Percentiles rank a stretch among this genome's conserved stretches.
Conservation (phyloP, 441 rosid genomes). For the Gossypium aridum region DNA sequence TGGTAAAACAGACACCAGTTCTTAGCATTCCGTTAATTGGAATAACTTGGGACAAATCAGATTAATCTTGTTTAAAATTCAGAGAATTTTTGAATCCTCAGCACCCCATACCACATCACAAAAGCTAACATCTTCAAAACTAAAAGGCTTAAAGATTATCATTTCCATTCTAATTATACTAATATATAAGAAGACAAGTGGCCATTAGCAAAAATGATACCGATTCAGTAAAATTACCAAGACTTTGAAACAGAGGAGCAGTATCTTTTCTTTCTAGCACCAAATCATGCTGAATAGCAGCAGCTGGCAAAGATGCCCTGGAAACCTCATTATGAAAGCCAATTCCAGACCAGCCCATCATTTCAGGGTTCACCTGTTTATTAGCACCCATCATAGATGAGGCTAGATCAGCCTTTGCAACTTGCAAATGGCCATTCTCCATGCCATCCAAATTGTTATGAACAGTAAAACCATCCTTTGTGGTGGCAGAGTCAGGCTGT, state of each 20-base stretch:
- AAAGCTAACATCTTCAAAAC: neutral
- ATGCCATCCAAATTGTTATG: constrained; percentile 22
- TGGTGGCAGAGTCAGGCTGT: constrained; percentile 33
- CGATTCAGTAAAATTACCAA: constrained; percentile 15
- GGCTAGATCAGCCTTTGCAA: constrained; percentile 35
- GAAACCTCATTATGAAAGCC: constrained; percentile 34
- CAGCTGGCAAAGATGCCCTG: constrained; percentile 26
- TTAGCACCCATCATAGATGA: constrained; percentile 31
- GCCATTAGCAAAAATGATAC: neutral
- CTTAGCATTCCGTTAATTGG: constrained; percentile 18
- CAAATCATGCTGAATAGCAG: constrained; percentile 32
- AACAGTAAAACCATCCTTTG: constrained; percentile 28
- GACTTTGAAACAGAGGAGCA: constrained; percentile 32
- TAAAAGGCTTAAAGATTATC: neutral
- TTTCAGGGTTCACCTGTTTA: constrained; percentile 40
- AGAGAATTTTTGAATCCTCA: constrained; percentile 17
- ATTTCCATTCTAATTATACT: neutral
- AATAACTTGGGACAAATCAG: constrained; percentile 15
- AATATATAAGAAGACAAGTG: constrained; percentile 9
- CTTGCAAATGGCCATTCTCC: constrained; percentile 39
- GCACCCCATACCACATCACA: constrained; percentile 1
- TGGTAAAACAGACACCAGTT: constrained; percentile 25
- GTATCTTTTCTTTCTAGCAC: constrained; percentile 30
- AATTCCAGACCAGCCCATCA: constrained; percentile 42
- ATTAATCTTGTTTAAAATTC: constrained; percentile 22